Conservation (phyloP, 108 stramenopile species). For the Epithemia pelagica region DNA sequence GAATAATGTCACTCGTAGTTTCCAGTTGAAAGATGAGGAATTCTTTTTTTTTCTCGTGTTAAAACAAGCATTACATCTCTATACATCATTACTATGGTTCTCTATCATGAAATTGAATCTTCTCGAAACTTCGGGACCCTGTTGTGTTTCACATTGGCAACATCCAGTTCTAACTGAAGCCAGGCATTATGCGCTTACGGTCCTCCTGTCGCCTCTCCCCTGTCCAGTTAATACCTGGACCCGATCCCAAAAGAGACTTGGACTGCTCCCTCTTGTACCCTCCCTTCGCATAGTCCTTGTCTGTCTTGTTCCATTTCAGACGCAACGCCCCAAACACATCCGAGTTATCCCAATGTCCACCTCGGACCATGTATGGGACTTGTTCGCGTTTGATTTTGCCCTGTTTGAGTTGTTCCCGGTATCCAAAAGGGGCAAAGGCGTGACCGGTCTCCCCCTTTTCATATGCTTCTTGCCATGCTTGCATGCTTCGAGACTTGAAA, state of each 20-base stretch:
- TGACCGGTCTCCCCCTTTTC: conserved; percentile 42
- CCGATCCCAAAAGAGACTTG: conserved; percentile 62
- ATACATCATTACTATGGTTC: too few relatives aligned
- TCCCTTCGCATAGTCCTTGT: conserved; percentile 66
- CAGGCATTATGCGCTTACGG: background rate
- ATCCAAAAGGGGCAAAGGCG: conserved; percentile 26
- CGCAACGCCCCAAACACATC: conserved; percentile 62
- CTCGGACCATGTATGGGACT: conserved; percentile 26
- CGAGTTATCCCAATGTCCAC: conserved; percentile 56
- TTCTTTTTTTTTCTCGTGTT: too few relatives aligned
- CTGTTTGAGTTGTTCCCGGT: conserved; percentile 8
- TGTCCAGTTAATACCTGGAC: conserved; percentile 79
- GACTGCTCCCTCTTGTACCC: conserved; percentile 77
- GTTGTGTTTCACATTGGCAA: too few relatives aligned
- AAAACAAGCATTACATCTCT: too few relatives aligned
- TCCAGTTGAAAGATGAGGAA: too few relatives aligned
- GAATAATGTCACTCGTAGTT: too few relatives aligned
- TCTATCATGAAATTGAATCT: too few relatives aligned
- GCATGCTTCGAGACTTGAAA: conserved; percentile 51
- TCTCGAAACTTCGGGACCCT: too few relatives aligned
- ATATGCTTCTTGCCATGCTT: conserved; percentile 50
- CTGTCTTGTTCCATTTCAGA: conserved; percentile 46
- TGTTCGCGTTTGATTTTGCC: conserved; percentile 21
- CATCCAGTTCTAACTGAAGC: too few relatives aligned
- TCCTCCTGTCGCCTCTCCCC: conserved; percentile 17